Evolutionary conservation across 2,329 filamentous ascomycete genomes (phyloP).

Genomic region (Talaromyces sp.): DNA sequence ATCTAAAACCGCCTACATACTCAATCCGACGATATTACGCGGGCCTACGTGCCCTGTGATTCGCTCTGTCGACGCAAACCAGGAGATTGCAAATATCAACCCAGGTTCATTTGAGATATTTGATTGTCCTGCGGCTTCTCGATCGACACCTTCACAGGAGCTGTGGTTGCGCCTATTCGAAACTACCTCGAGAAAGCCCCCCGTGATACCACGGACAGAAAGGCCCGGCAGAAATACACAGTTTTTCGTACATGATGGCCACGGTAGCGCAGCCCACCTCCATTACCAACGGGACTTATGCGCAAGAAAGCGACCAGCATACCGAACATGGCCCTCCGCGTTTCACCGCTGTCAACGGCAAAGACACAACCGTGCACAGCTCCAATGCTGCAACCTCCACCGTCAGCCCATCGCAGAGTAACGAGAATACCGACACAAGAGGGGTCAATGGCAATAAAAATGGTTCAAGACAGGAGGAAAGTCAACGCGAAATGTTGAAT

Average conservation of each 20-base stretch:
- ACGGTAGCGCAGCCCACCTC: slow-evolving; percentile 35
- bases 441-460: slow-evolving; percentile 24
- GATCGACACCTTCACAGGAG: background rate
- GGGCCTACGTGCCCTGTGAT: slow-evolving; percentile 3
- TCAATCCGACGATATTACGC: background rate
- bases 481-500: slow-evolving; percentile 53
- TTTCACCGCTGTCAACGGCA: slow-evolving; percentile 49
- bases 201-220: background rate
- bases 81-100: background rate
- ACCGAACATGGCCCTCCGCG: slow-evolving; percentile 45
- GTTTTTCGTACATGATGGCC: slow-evolving; percentile 32
- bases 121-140: background rate
- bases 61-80: background rate
- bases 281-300: slow-evolving; percentile 34
- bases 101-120: background rate
- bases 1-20: background rate
- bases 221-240: background rate
- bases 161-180: background rate
- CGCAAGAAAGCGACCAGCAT: slow-evolving; percentile 36
- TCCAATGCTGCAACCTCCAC: slow-evolving; percentile 15
- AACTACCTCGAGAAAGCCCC: background rate
- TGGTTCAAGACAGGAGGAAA: slow-evolving; percentile 36
- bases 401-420: slow-evolving; percentile 21
- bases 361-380: slow-evolving; percentile 26
- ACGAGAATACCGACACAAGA: slow-evolving; percentile 24